Evolutionary conservation across 805 yeast genomes (phyloP).

Genomic region (Tetrapisispora arboricola): DNA sequence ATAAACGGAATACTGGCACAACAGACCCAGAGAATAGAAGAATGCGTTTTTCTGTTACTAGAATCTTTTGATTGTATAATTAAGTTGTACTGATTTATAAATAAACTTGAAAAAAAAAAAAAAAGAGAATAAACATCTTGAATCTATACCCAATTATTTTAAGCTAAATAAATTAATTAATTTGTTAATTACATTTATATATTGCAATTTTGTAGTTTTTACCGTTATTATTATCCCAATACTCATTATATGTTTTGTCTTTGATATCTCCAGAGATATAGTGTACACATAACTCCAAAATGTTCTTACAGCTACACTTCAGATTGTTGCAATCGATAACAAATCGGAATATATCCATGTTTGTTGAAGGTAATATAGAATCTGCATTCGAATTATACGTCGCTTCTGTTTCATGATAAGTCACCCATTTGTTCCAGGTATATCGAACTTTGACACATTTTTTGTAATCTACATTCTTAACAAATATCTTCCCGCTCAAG

Average conservation of each 20-base stretch:
- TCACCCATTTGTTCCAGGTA: constrained; percentile 70
- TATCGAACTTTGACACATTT: constrained; percentile 65
- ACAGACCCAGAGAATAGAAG: too few relatives aligned
- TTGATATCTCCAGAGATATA: constrained; percentile 16
- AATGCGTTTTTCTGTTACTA: too few relatives aligned
- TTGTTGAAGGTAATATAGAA: constrained; percentile 21
- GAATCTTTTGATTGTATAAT: too few relatives aligned
- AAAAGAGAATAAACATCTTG: too few relatives aligned
- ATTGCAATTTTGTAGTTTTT: constrained; percentile 19
- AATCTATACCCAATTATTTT: too few relatives aligned
- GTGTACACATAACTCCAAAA: constrained; percentile 23
- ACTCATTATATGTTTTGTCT: constrained; percentile 15
- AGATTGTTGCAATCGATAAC: constrained; percentile 17
- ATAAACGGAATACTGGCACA: too few relatives aligned
- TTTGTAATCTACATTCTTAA: constrained; percentile 58
- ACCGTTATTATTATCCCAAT: constrained; percentile 27
- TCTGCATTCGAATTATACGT: constrained; percentile 24
- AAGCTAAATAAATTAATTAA: neutral
- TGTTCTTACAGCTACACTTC: constrained; percentile 8
- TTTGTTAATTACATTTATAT: neutral
- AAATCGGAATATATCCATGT: constrained; percentile 26
- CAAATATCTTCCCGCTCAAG: constrained; percentile 69
- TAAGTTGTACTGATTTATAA: too few relatives aligned
- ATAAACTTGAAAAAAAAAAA: too few relatives aligned
- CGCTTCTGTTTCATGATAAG: constrained; percentile 33